Base-by-base conservation (phyloP, 176 grass and related monocot species). In the Carex scoparia region DNA sequence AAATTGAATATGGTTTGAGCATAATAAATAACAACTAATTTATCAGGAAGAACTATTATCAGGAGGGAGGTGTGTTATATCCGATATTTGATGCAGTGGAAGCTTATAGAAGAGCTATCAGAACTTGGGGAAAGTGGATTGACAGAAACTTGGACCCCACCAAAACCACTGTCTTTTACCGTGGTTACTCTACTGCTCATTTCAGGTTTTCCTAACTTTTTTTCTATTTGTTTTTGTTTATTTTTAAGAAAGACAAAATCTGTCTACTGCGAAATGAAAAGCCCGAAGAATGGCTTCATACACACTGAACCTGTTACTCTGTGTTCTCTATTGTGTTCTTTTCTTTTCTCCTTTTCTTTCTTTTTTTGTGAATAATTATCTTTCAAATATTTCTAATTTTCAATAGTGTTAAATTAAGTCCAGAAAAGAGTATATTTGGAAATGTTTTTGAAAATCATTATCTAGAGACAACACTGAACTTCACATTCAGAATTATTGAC, bases 181-280 rank as follows among this genome's bases (percentile, higher is more conserved):
- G 95, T 16, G 95, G 95, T 35, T 98, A 98, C 84, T 98, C 95
- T 59, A 90, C 93, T 1, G 93, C 93, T 7, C 91, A 98, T 81
- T 98, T 98, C 88, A 98, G 94, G 92, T 89, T 38, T 19, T 30
- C 14, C 70, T 84, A 33, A 46, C 31, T 12, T 23, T 65, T 67
- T 54, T 38, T 19, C 19, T 8, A 18, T 66, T 48, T 49, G 15
- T 51, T 75, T 61, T 75, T 51, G 8, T 27, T 48, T 42, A 73
- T 12, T 10, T 51, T 7, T 53, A 51, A 27, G 42, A 27, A 28
- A 12, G 42, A 75, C n/a, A 75, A 75, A 28, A 27, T 49, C 16
- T 53, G n/a, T 53, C 10, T 75, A 30, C 44, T 53, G 46, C 44
- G 51, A 28, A 11, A 75, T 48, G 19, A 51, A 53, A 27, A 9